A percentile compares a stretch with the other conserved stretches of the same genome.
phyloP scores from a whole-genome alignment of 2,329 filamentous ascomycete genomes.

The Pyrenophora seminiperda region DNA sequence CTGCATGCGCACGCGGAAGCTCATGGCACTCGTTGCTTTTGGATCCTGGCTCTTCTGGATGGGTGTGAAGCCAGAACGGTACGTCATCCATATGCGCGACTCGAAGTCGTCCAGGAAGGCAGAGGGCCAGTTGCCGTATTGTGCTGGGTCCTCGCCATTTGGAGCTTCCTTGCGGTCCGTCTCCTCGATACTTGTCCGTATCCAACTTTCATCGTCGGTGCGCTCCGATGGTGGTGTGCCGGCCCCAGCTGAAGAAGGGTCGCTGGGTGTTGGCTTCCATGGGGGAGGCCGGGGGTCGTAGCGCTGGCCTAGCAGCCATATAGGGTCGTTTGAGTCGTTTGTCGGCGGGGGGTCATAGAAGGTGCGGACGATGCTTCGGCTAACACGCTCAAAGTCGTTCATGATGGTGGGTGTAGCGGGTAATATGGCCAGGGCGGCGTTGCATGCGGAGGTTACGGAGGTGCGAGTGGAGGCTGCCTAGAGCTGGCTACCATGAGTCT shows the following conservation, averaged over 20 bases:
- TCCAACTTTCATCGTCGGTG: constrained; percentile 55
- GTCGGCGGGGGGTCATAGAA: constrained; percentile 89
- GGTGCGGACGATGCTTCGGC: constrained; percentile 82
- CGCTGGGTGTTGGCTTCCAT: constrained; percentile 27
- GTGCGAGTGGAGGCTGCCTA: constrained; percentile 17
- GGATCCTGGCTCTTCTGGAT: constrained; percentile 81
- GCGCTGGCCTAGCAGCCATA: constrained; percentile 79
- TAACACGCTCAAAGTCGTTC: constrained; percentile 74
- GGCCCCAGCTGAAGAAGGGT: constrained; percentile 25
- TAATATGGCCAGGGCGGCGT: constrained; percentile 9
- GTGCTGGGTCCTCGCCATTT: constrained; percentile 42
- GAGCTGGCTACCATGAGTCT: constrained; percentile 21
- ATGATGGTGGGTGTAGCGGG: constrained; percentile 46
- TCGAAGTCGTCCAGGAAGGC: constrained; percentile 92
- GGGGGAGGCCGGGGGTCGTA: constrained; percentile 54
- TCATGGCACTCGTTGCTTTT: constrained; percentile 72
- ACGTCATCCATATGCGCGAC: constrained; percentile 94
- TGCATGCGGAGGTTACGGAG: constrained; percentile 24
- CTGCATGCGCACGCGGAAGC: constrained; percentile 81
- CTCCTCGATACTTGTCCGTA: constrained; percentile 73
- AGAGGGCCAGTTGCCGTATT: constrained; percentile 73
- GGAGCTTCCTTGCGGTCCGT: constrained; percentile 65
- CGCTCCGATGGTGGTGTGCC: constrained; percentile 32
- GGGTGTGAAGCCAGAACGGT: constrained; percentile 81
- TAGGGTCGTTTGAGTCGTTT: constrained; percentile 73